phyloP scores from a whole-genome alignment of 1,284 basidiomycete species.

The Cerioporus squamosus region DNA sequence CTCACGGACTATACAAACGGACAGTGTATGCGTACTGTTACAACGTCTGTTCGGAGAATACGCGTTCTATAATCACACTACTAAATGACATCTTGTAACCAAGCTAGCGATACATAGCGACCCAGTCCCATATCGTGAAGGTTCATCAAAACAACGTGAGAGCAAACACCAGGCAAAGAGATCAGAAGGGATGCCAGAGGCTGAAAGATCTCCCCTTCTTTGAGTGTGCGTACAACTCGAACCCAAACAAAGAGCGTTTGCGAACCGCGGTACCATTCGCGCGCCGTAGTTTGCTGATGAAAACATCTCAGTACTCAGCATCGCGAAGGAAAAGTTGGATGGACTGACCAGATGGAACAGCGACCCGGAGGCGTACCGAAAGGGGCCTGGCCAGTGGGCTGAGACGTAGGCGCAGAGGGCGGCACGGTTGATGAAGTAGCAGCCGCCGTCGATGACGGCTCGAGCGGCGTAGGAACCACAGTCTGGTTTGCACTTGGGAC shows the following conservation, averaged over 20 bases:
- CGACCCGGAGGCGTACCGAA: conserved; percentile 9
- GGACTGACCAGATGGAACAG: conserved; percentile 11
- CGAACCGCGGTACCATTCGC: neutral
- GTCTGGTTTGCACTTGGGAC: conserved; percentile 16
- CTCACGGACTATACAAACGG: no score
- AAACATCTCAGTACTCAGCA: neutral
- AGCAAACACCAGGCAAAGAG: no score
- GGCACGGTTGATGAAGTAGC: neutral
- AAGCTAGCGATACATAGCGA: conserved; percentile 5
- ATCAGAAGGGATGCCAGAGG: conserved; percentile 19
- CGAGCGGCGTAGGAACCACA: conserved; percentile 14
- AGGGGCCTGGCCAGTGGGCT: conserved; percentile 8
- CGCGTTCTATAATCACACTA: no score
- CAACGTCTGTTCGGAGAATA: no score
- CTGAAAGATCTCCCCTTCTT: conserved; percentile 7
- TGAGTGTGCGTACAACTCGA: neutral
- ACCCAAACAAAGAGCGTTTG: neutral
- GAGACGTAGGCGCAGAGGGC: neutral
- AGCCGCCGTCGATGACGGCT: neutral
- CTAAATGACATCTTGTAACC: no score
- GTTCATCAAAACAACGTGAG: neutral
- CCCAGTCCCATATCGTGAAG: neutral
- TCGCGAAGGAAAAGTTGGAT: neutral
- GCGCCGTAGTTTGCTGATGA: conserved; percentile 1
- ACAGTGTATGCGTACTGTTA: no score